Base-by-base conservation (phyloP, 2,329 filamentous ascomycete genomes). In the Claviceps pazoutovae region DNA sequence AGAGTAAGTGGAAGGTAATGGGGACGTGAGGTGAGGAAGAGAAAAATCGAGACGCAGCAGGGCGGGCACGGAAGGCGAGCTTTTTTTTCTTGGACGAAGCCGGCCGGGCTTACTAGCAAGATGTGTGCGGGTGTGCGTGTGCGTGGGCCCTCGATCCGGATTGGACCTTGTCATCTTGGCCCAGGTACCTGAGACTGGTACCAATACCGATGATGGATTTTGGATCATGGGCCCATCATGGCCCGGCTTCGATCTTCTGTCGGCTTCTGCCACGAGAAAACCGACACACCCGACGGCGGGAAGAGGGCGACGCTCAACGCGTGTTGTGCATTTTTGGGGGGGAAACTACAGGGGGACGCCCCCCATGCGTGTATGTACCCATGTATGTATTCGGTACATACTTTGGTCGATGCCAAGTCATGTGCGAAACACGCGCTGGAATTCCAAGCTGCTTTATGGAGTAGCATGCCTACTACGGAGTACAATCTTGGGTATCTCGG, bases 1-100 rank as follows among this genome's bases (percentile, higher is more conserved):
- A 68, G 67, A 59, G 30, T 34, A 34, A 63, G 66, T 66, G 64
- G 66, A 64, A 64, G 61, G 64, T 64, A 63, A 61, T 65, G 56
- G 60, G 60, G 55, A 52, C 55, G 57, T 58, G 56, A 57, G 54
- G 57, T 58, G 58, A 58, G 42, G 48, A 53, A 56, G 58, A 60
- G 59, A 60, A 62, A 60, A 60, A 62, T 57, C 59, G 57, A 60
- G 54, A 52, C 63, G 65, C 57, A 60, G 56, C 62, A 63, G 61
- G 60, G 60, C 60, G 62, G 62, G 64, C 62, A 61, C 59, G 58
- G 59, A 61, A 61, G 55, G 63, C 61, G 61, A 66, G 62, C 57
- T 62, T 63, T 61, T 63, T 48, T 54, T 44, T 23, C 58, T 59
- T 59, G 9, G 51, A 51, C 47, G 46, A 51, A 47, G 53, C 49